These are phyloP conservation scores for Canavalia ensiformis DNA, from an alignment of 306 rosid species.

Conservation along the genomic window DNA sequence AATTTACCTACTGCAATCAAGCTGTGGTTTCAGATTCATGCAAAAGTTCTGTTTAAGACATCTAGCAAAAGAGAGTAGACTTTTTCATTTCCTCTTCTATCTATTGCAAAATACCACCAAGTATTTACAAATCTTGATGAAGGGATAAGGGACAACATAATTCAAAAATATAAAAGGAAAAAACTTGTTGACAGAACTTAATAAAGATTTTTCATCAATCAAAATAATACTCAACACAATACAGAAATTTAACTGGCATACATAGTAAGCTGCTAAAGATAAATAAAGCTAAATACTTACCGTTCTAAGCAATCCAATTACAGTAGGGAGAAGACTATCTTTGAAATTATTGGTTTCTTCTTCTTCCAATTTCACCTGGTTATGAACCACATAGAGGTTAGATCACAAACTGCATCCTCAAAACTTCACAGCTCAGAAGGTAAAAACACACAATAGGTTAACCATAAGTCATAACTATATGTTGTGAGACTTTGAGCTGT, in stretches of 20 bases:
- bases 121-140: conserved; percentile 3
- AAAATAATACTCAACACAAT: conserved; percentile 37
- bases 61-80: not conserved
- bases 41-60: not conserved
- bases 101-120: conserved; percentile 15
- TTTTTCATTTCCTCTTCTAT: conserved; percentile 14
- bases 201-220: conserved; percentile 32
- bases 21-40: not conserved
- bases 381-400: conserved; percentile 49
- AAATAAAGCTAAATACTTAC: conserved; percentile 66
- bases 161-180: conserved; percentile 44
- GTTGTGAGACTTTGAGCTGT: conserved; percentile 17
- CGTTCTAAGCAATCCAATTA: conserved; percentile 97
- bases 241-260: conserved; percentile 27
- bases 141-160: conserved; percentile 32
- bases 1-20: conserved; percentile 13
- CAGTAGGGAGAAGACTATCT: conserved; percentile 89
- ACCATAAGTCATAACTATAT: conserved; percentile 19
- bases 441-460: not conserved
- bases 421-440: conserved; percentile 16
- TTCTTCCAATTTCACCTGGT: conserved; percentile 82
- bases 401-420: conserved; percentile 45
- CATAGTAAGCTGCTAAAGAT: conserved; percentile 30
- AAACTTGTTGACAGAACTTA: conserved; percentile 12
- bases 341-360: conserved; percentile 80